These are phyloP conservation scores for Cladophialophora chaetospira DNA, from an alignment of 2,329 filamentous ascomycete genomes.

Conservation along the genomic window DNA sequence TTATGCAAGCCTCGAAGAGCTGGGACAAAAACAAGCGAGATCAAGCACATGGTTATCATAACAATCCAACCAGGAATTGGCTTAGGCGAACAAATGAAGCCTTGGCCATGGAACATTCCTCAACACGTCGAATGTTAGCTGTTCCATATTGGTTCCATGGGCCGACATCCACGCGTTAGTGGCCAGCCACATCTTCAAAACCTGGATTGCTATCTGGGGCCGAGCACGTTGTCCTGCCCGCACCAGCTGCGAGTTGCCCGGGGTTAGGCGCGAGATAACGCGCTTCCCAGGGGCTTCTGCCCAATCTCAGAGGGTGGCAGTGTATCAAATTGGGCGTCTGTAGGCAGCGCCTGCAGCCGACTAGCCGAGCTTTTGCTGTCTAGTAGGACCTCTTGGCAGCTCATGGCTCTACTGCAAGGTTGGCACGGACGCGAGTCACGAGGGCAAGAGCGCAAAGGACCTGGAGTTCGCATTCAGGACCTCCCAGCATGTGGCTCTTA, in stretches of 20 bases:
- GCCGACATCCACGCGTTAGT: constrained; percentile 16
- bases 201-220: constrained; percentile 11
- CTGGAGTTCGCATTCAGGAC: not conserved
- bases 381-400: not conserved
- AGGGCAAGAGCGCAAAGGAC: not conserved
- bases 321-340: not conserved
- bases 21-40: not conserved
- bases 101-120: constrained; percentile 8
- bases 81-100: not conserved
- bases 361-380: not conserved
- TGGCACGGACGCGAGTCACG: not conserved
- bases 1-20: not conserved
- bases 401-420: not conserved
- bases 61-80: not conserved
- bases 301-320: constrained; percentile 4
- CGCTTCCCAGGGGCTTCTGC: constrained; percentile 9
- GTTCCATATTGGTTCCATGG: constrained; percentile 8
- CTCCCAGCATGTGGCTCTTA: not conserved
- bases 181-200: not conserved
- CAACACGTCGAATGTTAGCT: constrained; percentile 4
- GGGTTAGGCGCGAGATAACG: constrained; percentile 23
- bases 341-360: not conserved
- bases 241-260: not conserved
- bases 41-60: not conserved
- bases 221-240: not conserved